Conservation (phyloP, 2,329 filamentous ascomycete genomes). For the Verticillium isaacii region DNA sequence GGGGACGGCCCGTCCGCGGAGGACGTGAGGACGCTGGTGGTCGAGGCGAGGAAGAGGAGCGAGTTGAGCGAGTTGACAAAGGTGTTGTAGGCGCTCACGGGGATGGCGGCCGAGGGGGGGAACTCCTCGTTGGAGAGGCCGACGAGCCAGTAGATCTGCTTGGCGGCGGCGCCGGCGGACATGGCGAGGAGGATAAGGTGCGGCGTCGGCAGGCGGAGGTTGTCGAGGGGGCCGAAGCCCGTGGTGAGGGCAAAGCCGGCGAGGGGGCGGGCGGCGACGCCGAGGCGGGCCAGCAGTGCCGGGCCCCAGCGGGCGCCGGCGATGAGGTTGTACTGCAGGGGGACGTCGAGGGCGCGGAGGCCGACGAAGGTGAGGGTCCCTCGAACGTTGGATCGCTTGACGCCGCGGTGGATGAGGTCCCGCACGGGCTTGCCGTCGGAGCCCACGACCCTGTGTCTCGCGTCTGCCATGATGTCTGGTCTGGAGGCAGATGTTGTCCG, state of each 20-base stretch:
- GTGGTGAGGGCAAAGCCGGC: constrained; percentile 29
- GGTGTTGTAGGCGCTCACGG: constrained; percentile 47
- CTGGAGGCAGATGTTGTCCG: too few species aligned
- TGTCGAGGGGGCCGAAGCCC: constrained; percentile 25
- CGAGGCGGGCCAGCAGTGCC: constrained; percentile 39
- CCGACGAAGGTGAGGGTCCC: constrained; percentile 33
- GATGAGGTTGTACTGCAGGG: constrained; percentile 27
- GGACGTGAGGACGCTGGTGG: constrained; percentile 34
- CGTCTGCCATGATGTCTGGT: neutral
- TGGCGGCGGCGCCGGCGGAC: constrained; percentile 44
- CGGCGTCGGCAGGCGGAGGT: constrained; percentile 43
- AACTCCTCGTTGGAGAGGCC: constrained; percentile 45
- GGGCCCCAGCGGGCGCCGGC: constrained; percentile 29
- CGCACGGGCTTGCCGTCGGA: constrained; percentile 1
- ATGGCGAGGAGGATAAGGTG: constrained; percentile 47
- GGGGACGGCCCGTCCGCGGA: constrained; percentile 6
- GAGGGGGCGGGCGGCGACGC: constrained; percentile 36
- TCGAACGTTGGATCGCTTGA: constrained; percentile 24
- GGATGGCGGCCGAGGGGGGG: constrained; percentile 31
- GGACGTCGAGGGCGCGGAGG: constrained; percentile 27
- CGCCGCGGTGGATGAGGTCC: constrained; percentile 32
- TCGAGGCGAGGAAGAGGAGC: constrained; percentile 45
- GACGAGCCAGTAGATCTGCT: constrained; percentile 52
- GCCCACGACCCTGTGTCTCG: neutral
- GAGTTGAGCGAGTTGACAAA: constrained; percentile 50